Percentiles rank a stretch among this genome's conserved stretches.
phyloP scores from a whole-genome alignment of 352 stramenopile species.

The Phytopythium litorale region DNA sequence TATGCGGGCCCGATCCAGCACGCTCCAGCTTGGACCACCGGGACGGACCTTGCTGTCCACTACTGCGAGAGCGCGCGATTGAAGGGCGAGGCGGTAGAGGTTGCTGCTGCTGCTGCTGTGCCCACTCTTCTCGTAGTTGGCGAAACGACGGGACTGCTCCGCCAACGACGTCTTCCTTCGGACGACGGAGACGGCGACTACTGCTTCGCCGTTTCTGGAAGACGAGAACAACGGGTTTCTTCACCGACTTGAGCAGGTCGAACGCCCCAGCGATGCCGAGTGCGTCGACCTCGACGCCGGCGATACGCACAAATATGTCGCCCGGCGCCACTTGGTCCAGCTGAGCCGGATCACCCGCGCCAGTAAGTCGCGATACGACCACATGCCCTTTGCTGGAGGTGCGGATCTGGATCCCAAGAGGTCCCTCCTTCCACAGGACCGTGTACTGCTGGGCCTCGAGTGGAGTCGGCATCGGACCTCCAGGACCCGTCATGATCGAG shows the following conservation, averaged over 20 bases:
- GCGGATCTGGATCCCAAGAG: constrained; percentile 83
- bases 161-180: constrained; percentile 7
- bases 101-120: constrained; percentile 25
- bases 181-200: constrained; percentile 5
- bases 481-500: background rate
- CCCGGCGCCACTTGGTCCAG: constrained; percentile 53
- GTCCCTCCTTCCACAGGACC: constrained; percentile 69
- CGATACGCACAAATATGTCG: constrained; percentile 76
- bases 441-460: constrained; percentile 59
- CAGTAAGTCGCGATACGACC: constrained; percentile 73
- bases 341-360: constrained; percentile 45
- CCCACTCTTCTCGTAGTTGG: constrained; percentile 41
- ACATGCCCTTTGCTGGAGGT: constrained; percentile 53
- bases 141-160: constrained; percentile 56
- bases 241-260: constrained; percentile 71
- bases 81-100: constrained; percentile 13
- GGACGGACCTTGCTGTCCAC: constrained; percentile 9
- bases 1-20: constrained; percentile 19
- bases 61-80: constrained; percentile 24
- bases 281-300: constrained; percentile 60
- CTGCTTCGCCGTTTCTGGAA: constrained; percentile 49
- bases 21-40: constrained; percentile 12
- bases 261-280: constrained; percentile 72
- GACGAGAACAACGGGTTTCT: constrained; percentile 77
- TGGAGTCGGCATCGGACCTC: constrained; percentile 8